Evolutionary conservation across 2,329 filamentous ascomycete genomes (phyloP).

Genomic region (Verruconis gallopava): DNA sequence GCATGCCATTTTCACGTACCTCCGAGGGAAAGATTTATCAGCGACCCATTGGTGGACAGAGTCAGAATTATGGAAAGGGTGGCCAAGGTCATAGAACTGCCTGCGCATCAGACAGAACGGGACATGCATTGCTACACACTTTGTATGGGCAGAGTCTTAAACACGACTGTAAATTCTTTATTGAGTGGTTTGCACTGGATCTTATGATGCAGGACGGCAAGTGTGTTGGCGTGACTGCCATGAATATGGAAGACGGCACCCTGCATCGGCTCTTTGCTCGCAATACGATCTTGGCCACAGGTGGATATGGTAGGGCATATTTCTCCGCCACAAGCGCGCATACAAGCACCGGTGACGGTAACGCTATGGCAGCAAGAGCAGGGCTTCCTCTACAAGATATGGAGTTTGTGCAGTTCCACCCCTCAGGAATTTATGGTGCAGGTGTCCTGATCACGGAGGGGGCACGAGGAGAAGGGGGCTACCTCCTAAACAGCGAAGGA

Average conservation of each 20-base stretch:
- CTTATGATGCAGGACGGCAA: constrained; percentile 36
- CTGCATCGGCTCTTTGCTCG: constrained; percentile 34
- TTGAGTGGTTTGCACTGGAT: constrained; percentile 38
- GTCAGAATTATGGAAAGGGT: constrained; percentile 33
- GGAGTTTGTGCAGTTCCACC: constrained; percentile 40
- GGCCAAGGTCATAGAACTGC: constrained; percentile 37
- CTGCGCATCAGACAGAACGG: constrained; percentile 34
- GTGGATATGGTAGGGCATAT: constrained; percentile 36
- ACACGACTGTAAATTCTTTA: constrained; percentile 36
- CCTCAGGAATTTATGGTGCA: constrained; percentile 37
- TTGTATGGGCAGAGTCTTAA: constrained; percentile 37
- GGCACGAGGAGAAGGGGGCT: constrained; percentile 37
- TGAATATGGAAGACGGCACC: constrained; percentile 38
- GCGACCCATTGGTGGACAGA: constrained; percentile 36
- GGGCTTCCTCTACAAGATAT: constrained; percentile 37
- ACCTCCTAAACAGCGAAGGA: constrained; percentile 35
- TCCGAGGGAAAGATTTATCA: constrained; percentile 35
- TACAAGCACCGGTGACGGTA: constrained; percentile 38
- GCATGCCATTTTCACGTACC: constrained; percentile 40
- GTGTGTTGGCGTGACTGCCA: constrained; percentile 33
- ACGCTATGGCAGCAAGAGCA: constrained; percentile 36
- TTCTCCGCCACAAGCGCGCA: constrained; percentile 38
- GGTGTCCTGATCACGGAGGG: constrained; percentile 39
- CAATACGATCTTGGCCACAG: constrained; percentile 37
- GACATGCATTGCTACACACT: constrained; percentile 38